phyloP scores from a whole-genome alignment of 2,329 filamentous ascomycete species.

The Colletotrichum spaethianum region DNA sequence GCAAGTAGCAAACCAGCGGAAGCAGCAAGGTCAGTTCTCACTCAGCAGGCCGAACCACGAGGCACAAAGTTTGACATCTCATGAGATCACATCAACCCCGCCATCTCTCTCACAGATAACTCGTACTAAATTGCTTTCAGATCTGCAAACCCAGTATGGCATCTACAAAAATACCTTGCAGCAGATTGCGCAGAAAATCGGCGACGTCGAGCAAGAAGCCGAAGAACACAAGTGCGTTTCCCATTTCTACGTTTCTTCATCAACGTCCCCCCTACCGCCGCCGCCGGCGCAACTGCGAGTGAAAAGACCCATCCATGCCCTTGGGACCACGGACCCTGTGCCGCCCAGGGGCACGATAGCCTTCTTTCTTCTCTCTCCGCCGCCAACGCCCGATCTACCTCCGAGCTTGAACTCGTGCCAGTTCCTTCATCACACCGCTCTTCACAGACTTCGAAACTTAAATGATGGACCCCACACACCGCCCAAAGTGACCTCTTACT shows the following conservation, averaged over 20 bases:
- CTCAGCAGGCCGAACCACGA: not conserved
- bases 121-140: slow-evolving; percentile 58
- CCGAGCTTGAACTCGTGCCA: slow-evolving; percentile 9
- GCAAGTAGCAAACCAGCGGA: slow-evolving; percentile 69
- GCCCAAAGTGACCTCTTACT: slow-evolving; percentile 5
- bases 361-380: not conserved
- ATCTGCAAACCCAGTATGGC: slow-evolving; percentile 84
- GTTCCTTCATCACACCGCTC: slow-evolving; percentile 35
- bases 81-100: slow-evolving; percentile 17
- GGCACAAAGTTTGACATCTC: not conserved
- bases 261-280: slow-evolving; percentile 20
- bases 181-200: slow-evolving; percentile 95
- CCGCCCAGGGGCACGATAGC: slow-evolving; percentile 12
- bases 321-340: slow-evolving; percentile 6
- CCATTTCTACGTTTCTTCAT: slow-evolving; percentile 35
- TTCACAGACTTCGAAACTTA: not conserved
- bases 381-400: slow-evolving; percentile 38
- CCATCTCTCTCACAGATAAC: slow-evolving; percentile 13
- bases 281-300: slow-evolving; percentile 11
- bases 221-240: slow-evolving; percentile 94
- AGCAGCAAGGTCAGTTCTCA: slow-evolving; percentile 76
- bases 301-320: not conserved
- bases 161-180: slow-evolving; percentile 86
- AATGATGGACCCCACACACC: slow-evolving; percentile 24
- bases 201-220: slow-evolving; percentile 95